These are phyloP conservation scores for Cryptomeria japonica DNA, from an alignment of 75 land plant species.

Conservation along the genomic window DNA sequence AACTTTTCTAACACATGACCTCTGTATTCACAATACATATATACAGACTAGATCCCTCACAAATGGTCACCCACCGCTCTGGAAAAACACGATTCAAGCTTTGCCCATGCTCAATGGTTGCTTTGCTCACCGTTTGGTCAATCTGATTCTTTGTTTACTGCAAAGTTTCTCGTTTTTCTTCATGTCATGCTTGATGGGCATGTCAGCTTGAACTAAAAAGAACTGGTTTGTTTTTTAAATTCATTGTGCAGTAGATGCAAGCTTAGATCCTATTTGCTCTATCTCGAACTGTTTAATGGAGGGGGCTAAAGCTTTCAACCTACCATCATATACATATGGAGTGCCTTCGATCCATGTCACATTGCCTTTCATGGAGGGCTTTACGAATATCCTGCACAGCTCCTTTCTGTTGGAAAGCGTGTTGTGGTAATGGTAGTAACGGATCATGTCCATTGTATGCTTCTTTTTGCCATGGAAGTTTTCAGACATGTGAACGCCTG, in stretches of 20 bases:
- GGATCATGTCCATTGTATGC: slow-evolving; percentile 45
- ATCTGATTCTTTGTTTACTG: no score
- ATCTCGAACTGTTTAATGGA: slow-evolving; percentile 58
- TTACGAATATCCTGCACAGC: slow-evolving; percentile 52
- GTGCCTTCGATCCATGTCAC: slow-evolving; percentile 26
- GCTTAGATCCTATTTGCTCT: slow-evolving; percentile 39
- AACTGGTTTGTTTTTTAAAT: background rate
- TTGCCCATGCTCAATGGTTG: no score
- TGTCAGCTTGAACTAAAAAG: no score
- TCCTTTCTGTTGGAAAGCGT: slow-evolving; percentile 55
- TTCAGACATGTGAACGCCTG: slow-evolving; percentile 87
- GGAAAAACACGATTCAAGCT: no score
- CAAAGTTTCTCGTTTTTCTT: no score
- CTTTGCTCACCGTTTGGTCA: no score
- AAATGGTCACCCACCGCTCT: no score
- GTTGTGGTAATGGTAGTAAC: slow-evolving; percentile 84
- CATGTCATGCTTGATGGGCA: no score
- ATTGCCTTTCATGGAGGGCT: slow-evolving; percentile 16
- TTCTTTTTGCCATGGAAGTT: slow-evolving; percentile 51
- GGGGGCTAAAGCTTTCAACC: slow-evolving; percentile 33
- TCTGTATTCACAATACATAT: no score
- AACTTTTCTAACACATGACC: no score
- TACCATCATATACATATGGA: slow-evolving; percentile 55
- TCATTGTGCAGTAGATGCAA: slow-evolving; percentile 1
- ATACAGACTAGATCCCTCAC: no score